phyloP scores from a whole-genome alignment of 169 alveolate species.

The Plasmodium blacklocki region DNA sequence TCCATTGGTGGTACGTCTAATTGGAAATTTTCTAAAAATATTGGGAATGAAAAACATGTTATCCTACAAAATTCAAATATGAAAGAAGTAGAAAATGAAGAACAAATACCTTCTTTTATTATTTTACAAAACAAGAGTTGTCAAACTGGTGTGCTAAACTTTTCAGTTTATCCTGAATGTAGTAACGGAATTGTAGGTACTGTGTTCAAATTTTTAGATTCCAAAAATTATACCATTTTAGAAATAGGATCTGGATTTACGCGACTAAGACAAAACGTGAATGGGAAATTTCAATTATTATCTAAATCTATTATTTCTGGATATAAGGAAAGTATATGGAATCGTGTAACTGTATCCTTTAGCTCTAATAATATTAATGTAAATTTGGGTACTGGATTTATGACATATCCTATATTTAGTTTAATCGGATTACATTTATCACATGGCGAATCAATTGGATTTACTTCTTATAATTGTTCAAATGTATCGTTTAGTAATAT shows the following conservation, averaged over 20 bases:
- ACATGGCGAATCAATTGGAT: slow-evolving; percentile 85
- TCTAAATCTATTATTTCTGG: slow-evolving; percentile 84
- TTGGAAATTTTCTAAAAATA: slow-evolving; percentile 84
- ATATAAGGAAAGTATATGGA: slow-evolving; percentile 81
- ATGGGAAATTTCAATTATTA: slow-evolving; percentile 79
- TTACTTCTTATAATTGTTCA: slow-evolving; percentile 85
- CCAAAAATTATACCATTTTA: slow-evolving; percentile 85
- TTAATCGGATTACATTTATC: slow-evolving; percentile 75
- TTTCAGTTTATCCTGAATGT: slow-evolving; percentile 86
- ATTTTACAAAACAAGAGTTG: slow-evolving; percentile 85
- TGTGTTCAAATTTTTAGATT: slow-evolving; percentile 81
- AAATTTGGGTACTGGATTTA: slow-evolving; percentile 78
- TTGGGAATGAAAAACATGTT: slow-evolving; percentile 88
- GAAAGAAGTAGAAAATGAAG: slow-evolving; percentile 63
- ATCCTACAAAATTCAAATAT: slow-evolving; percentile 81
- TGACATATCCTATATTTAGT: slow-evolving; percentile 83
- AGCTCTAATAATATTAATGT: slow-evolving; percentile 80
- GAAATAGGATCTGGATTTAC: slow-evolving; percentile 84
- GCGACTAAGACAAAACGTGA: slow-evolving; percentile 81
- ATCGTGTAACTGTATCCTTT: slow-evolving; percentile 80
- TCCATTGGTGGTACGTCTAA: slow-evolving; percentile 55
- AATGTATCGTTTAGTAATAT: slow-evolving; percentile 88
- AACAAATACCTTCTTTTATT: slow-evolving; percentile 79
- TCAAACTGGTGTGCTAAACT: slow-evolving; percentile 83
- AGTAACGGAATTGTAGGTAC: slow-evolving; percentile 87